These are phyloP conservation scores for Acanthamoeba lenticulata DNA, from an alignment of 208 protist genomes.

Conservation along the genomic window DNA sequence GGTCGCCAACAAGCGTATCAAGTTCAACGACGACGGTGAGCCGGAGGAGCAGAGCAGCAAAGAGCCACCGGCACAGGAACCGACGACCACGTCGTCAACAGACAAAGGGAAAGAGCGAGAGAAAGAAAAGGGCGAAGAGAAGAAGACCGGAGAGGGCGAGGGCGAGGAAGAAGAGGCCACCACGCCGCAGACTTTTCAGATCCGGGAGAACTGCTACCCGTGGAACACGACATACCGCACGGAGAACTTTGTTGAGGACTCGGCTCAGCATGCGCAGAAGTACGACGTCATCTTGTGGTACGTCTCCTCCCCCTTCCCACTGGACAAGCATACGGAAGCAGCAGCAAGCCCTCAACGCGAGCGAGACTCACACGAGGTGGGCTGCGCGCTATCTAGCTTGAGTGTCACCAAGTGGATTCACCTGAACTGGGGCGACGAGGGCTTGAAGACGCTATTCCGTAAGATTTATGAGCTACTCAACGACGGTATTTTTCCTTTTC, in stretches of 20 bases:
- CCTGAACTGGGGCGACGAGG: slow-evolving; percentile 83
- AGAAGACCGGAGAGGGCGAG: background rate
- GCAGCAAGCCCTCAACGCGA: too few relatives aligned
- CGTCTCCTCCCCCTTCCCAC: background rate
- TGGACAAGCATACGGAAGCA: too few relatives aligned
- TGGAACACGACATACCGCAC: slow-evolving; percentile 66
- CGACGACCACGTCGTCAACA: background rate
- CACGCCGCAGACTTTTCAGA: too few relatives aligned
- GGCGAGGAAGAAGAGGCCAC: background rate
- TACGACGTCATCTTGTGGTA: slow-evolving; percentile 69
- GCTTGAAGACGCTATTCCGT: slow-evolving; percentile 76
- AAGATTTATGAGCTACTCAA: slow-evolving; percentile 73
- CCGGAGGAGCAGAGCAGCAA: slow-evolving; percentile 19
- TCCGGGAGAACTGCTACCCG: slow-evolving; percentile 34
- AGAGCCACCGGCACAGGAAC: background rate
- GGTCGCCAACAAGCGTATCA: background rate
- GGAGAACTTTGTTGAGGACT: slow-evolving; percentile 67
- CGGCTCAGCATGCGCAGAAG: background rate
- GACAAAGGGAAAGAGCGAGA: background rate
- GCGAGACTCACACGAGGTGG: too few relatives aligned
- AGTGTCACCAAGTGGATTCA: slow-evolving; percentile 87
- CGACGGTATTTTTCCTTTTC: background rate
- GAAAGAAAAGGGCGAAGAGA: background rate
- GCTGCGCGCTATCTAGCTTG: slow-evolving; percentile 70
- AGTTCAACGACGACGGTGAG: background rate